These are phyloP conservation scores for Solanum arcanum DNA, from an alignment of 257 asterid genomes.

Conservation along the genomic window DNA sequence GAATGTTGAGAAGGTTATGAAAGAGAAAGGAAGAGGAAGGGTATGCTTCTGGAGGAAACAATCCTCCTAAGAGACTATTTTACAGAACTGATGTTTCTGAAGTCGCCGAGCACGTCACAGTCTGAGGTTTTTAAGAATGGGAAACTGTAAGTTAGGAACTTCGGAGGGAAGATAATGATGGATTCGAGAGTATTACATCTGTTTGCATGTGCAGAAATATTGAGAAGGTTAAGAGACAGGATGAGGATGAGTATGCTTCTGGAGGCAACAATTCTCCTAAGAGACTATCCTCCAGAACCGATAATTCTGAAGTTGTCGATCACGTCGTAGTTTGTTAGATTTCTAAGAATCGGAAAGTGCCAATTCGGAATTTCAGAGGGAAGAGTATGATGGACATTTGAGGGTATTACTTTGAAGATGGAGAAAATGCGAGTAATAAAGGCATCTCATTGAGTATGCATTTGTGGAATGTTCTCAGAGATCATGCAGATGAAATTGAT, in stretches of 20 bases:
- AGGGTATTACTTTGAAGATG: conserved; percentile 69
- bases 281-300: conserved; percentile 24
- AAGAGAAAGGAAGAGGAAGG: conserved; percentile 42
- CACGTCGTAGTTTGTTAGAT: conserved; percentile 24
- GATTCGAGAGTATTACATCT: conserved; percentile 60
- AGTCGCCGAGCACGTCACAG: conserved; percentile 17
- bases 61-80: conserved; percentile 38
- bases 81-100: conserved; percentile 30
- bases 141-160: conserved; percentile 69
- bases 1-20: conserved; percentile 45
- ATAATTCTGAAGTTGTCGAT: conserved; percentile 39
- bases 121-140: conserved; percentile 71
- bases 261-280: conserved; percentile 47
- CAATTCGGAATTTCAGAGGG: conserved; percentile 85
- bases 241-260: conserved; percentile 34
- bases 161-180: conserved; percentile 43
- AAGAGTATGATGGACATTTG: conserved; percentile 46
- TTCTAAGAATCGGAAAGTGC: conserved; percentile 68
- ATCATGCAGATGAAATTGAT: conserved; percentile 64
- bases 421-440: conserved; percentile 70
- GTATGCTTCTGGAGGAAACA: conserved; percentile 44
- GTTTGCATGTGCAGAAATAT: conserved; percentile 21
- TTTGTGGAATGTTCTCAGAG: conserved; percentile 67
- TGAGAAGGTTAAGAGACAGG: conserved; percentile 40
- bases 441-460: conserved; percentile 69